phyloP scores from a whole-genome alignment of 495 filamentous ascomycete species.

The Talaromyces liani region DNA sequence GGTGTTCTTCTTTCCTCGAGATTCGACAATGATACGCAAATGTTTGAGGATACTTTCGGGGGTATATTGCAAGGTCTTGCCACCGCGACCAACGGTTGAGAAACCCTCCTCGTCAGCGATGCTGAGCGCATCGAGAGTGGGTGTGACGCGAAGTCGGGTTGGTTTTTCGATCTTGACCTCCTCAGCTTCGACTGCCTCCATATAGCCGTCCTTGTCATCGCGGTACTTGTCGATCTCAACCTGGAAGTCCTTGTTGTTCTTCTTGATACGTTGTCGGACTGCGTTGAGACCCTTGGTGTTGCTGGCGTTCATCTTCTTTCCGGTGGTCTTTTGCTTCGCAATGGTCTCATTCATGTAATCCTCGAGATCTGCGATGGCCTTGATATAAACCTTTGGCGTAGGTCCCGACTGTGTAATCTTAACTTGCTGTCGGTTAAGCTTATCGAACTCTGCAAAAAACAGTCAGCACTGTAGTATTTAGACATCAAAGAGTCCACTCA shows the following conservation, averaged over 20 bases:
- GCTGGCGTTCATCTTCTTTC: slow-evolving; percentile 98
- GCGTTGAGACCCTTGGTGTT: slow-evolving; percentile 91
- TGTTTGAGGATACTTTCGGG: slow-evolving; percentile 98
- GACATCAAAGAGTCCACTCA: slow-evolving; percentile 32
- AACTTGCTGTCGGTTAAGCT: slow-evolving; percentile 82
- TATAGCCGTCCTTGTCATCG: slow-evolving; percentile 74
- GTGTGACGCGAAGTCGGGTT: slow-evolving; percentile 13
- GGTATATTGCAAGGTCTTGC: slow-evolving; percentile 80
- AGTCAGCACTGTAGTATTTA: neutral
- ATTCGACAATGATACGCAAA: slow-evolving; percentile 85
- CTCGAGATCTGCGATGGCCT: slow-evolving; percentile 87
- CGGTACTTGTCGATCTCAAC: slow-evolving; percentile 81
- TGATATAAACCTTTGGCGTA: slow-evolving; percentile 84
- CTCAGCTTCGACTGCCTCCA: slow-evolving; percentile 77
- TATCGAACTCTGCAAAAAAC: slow-evolving; percentile 73
- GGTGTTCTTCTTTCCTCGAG: slow-evolving; percentile 97
- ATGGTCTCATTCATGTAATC: slow-evolving; percentile 92
- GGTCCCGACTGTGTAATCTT: slow-evolving; percentile 71
- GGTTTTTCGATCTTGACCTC: slow-evolving; percentile 42
- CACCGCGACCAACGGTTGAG: slow-evolving; percentile 75
- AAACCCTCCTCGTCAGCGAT: slow-evolving; percentile 74
- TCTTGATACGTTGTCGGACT: slow-evolving; percentile 94
- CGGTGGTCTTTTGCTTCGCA: slow-evolving; percentile 88
- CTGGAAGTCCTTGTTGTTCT: slow-evolving; percentile 94
- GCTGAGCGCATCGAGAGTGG: slow-evolving; percentile 13